Base-by-base conservation (phyloP, 1,284 basidiomycete genomes). In the Boletus calvinii region DNA sequence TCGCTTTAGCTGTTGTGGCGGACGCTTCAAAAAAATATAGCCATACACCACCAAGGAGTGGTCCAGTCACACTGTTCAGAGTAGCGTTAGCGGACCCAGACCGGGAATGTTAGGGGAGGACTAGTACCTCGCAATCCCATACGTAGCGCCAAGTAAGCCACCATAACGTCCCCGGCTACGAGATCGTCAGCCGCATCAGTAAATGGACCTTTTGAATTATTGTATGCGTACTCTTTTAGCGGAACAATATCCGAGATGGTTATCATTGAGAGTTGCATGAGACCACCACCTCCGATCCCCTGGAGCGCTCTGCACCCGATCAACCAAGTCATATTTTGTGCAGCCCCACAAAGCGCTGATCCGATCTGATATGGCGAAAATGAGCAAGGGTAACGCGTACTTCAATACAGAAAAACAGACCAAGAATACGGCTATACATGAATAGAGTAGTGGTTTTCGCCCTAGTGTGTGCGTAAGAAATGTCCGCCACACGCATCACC, bases 211-310 rank as follows among this genome's bases (percentile, higher is more conserved):
- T 34, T 47, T 30, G 36, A 32, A n/a, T n/a, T 15, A 15, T 1
- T 32, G 0, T 6, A 18, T 13, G 67, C 83, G 54, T 61, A 87
- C 86, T 87, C 83, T 72, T 84, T 75, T 26, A 92, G 69, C 2
- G 87, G 79, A 2, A 91, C 85, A 29, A 94, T 90, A 63, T 94
- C 92, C 24, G 85, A 83, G 10, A 94, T 83, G 1, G 81, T 85
- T 61, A 94, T 92, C 47, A 89, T 71, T 4, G 77, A 74, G 34
- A 84, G 69, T 52, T 78, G 80, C 6, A 88, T 76, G 52, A 89
- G 82, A 1, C 87, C 90, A 6, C 90, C 90, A 7, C 90, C 91
- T 6, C 90, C 92, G 30, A 92, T 79, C 9, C 91, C 92, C 67
- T 94, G 92, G 0, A 94, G 72, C 0, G 87, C 92, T 59, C 92